Base-by-base conservation (phyloP, 345 rosid species). In the Linum usitatissimum region DNA sequence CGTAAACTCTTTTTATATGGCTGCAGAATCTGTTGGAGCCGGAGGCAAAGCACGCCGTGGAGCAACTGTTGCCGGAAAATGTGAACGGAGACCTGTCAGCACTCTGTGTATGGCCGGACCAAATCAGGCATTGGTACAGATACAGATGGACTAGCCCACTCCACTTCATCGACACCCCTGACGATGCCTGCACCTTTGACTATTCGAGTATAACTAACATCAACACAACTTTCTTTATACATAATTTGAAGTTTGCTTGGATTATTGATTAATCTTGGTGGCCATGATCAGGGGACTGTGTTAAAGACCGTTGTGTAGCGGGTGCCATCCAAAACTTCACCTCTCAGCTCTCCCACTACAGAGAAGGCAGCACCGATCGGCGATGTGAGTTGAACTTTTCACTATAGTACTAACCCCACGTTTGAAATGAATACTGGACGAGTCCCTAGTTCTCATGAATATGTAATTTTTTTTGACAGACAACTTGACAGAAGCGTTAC, bases 311-410 rank as follows among this genome's bases (percentile, higher is more conserved):
- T 86, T 92, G 98, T 60, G 87, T 92, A 15, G 84, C 84, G 62
- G 98, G 98, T 30, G 96, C 98, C 55, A 80, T 88, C 39, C 85
- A 83, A 17, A 92, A 88, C 68, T 92, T 86, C 70, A 92, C 98
- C 40, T 75, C 95, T 68, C 98, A 92, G 80, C 98, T 92, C 67
- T 62, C 73, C 65, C 95, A 92, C 67, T 92, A 82, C 79, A 84
- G 70, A 38, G 83, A 89, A 54, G 98, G 91, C 73, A 78, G 86
- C 30, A 73, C 93, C 34, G 98, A 88, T 77, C 98, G 98, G 39
- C 74, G 88, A 60, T 55, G 98, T 88, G 82, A 79, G 77, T 55
- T 7, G 38, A 5, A 34, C 45, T 55, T 9, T 49, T 5, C 31
- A 1, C 2, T 5, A 15, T 20, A 8, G 14, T 6, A 9, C 14